These are phyloP conservation scores for Alnus rubra DNA, from an alignment of 306 rosid species.

Conservation along the genomic window DNA sequence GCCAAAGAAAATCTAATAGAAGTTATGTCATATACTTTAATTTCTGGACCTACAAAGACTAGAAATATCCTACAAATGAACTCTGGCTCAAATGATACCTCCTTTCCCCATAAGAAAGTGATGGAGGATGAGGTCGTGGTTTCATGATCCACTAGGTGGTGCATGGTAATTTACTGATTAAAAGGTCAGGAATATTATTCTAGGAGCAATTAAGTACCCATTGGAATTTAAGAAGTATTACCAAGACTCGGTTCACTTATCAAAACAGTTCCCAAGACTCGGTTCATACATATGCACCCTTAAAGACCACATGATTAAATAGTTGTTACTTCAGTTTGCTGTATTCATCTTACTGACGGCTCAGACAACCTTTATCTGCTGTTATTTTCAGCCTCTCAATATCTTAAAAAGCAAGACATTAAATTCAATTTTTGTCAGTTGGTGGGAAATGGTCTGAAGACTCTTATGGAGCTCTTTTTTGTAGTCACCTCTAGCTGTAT, in stretches of 20 bases:
- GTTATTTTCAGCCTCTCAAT: neutral
- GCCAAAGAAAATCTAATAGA: neutral
- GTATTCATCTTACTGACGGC: neutral
- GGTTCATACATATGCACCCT: neutral
- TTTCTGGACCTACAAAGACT: neutral
- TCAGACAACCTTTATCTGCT: neutral
- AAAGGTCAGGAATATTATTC: neutral
- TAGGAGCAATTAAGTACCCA: neutral
- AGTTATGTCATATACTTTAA: neutral
- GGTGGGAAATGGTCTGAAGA: neutral
- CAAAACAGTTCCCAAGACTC: too few species aligned
- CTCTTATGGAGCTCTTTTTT: neutral
- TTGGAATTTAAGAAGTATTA: neutral
- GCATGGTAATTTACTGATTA: neutral
- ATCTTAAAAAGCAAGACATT: neutral
- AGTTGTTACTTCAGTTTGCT: neutral
- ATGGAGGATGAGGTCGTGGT: too few species aligned
- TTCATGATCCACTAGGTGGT: too few species aligned
- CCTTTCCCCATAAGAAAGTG: neutral
- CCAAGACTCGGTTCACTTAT: neutral
- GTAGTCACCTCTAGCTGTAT: neutral
- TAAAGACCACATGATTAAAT: neutral
- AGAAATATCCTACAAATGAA: neutral
- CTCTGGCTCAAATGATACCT: neutral
- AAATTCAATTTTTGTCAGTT: neutral